Base-by-base conservation (phyloP, 1,284 basidiomycete genomes). In the Hypsizygus ulmarius region DNA sequence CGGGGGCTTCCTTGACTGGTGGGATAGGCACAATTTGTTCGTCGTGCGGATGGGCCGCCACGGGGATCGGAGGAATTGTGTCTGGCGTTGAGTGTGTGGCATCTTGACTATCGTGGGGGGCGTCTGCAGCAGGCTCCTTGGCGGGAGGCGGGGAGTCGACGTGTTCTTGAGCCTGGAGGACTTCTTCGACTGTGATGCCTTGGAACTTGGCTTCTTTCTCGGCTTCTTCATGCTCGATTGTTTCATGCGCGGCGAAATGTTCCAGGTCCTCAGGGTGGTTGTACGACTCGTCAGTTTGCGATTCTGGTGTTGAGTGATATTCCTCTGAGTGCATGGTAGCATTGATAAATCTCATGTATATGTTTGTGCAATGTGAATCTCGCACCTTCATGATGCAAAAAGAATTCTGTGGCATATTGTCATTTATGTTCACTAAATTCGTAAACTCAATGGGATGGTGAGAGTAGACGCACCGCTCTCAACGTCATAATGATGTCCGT, bases 271-370 rank as follows among this genome's bases (percentile, higher is more conserved):
- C 97, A 2, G 91, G 84, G 67, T 99, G 96, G 51, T 66, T 88
- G 71, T 99, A 99, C 0, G 93, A 79, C 59, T 94, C 93, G 63
- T 97, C 95, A 0, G 91, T 93, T 69, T 99, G 96, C 0, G 95
- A 97, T 66, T 99, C 96, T 0, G 94, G 94, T 16, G 94, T 97
- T 19, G 79, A 89, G 72, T 99, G 96, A 75, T 81, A 97, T 67
- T 92, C 73, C 73, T 97, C 90, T 85, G 21, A 19, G 14, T 62
- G 39, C 29, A 11, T 15, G 37, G 35, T 39, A 6, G 3, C 3
- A 45, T 11, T 43, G 35, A 10, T 19, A 32, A 18, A 3, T 32
- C 16, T 41, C 39, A 45, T 39, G 18, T 43, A 7, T 12, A 39
- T 3, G 28, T 44, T 37, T 37, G 16, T 12, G 34, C 39, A 35